phyloP scores from a whole-genome alignment of 2,329 filamentous ascomycete species.

The Colletotrichum karsti region DNA sequence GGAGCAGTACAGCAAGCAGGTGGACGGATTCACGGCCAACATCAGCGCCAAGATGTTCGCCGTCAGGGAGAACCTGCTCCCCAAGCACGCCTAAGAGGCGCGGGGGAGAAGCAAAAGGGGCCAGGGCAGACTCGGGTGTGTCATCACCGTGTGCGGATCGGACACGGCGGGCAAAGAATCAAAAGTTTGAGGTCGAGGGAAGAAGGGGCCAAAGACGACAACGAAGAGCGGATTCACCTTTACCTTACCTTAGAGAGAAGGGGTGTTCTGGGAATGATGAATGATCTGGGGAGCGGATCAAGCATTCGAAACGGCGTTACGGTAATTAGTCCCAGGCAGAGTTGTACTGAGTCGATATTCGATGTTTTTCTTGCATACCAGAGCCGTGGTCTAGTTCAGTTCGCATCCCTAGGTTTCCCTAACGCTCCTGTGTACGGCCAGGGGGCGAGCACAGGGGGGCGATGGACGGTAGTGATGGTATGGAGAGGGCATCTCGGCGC shows the following conservation, averaged over 20 bases:
- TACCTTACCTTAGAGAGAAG: constrained; percentile 27
- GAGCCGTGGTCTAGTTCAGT: neutral
- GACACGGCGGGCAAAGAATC: constrained; percentile 4
- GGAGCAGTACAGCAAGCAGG: constrained; percentile 96
- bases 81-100: constrained; percentile 50
- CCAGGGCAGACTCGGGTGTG: neutral
- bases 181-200: constrained; percentile 11
- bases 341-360: constrained; percentile 30
- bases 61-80: constrained; percentile 76
- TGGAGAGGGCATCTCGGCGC: neutral
- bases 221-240: constrained; percentile 4
- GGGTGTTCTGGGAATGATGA: constrained; percentile 30
- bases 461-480: neutral
- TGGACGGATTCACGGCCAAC: constrained; percentile 93
- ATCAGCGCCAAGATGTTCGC: constrained; percentile 99
- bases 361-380: constrained; percentile 29
- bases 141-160: neutral
- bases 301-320: constrained; percentile 33
- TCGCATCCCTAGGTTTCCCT: neutral
- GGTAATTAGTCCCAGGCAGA: constrained; percentile 31
- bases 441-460: neutral
- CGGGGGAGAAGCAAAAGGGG: neutral
- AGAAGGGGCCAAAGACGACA: constrained; percentile 7
- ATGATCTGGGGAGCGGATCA: constrained; percentile 32
- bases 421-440: neutral